These are phyloP conservation scores for Lachnellula subtilissima DNA, from an alignment of 2,329 filamentous ascomycete species.

Conservation along the genomic window DNA sequence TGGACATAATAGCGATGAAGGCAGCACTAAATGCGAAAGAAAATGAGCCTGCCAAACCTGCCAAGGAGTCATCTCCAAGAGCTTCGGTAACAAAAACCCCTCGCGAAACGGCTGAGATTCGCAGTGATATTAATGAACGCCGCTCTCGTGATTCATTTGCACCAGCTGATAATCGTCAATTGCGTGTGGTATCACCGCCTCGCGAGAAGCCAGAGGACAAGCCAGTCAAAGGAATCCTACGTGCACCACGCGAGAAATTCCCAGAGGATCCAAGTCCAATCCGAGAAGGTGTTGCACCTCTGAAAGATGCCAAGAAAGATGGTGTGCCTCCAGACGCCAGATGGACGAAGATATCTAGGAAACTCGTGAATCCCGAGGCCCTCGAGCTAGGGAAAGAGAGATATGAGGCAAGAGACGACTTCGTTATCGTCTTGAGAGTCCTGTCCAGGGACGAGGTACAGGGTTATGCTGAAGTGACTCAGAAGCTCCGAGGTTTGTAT, in stretches of 20 bases:
- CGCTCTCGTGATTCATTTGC: constrained; percentile 19
- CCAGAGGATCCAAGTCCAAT: constrained; percentile 81
- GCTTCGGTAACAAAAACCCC: constrained; percentile 20
- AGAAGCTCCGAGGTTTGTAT: constrained; percentile 69
- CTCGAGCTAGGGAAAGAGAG: constrained; percentile 82
- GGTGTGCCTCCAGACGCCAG: constrained; percentile 74
- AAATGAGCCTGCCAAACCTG: constrained; percentile 8
- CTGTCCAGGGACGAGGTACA: constrained; percentile 87
- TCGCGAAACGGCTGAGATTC: constrained; percentile 24
- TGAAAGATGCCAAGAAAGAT: constrained; percentile 78
- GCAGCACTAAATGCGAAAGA: constrained; percentile 28
- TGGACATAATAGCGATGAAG: constrained; percentile 31
- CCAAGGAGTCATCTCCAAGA: constrained; percentile 20
- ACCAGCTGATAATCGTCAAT: constrained; percentile 19
- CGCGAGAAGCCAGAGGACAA: constrained; percentile 60
- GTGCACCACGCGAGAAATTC: constrained; percentile 75
- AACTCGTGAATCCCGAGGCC: constrained; percentile 84
- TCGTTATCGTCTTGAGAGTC: constrained; percentile 87
- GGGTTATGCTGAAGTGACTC: constrained; percentile 75
- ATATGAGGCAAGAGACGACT: constrained; percentile 87
- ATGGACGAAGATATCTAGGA: constrained; percentile 90
- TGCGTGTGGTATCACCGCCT: constrained; percentile 67
- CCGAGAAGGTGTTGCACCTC: constrained; percentile 86
- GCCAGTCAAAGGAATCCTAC: constrained; percentile 77
- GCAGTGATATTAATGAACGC: constrained; percentile 23